phyloP scores from a whole-genome alignment of 2,329 filamentous ascomycete genomes.

The Pseudocercospora vitis region DNA sequence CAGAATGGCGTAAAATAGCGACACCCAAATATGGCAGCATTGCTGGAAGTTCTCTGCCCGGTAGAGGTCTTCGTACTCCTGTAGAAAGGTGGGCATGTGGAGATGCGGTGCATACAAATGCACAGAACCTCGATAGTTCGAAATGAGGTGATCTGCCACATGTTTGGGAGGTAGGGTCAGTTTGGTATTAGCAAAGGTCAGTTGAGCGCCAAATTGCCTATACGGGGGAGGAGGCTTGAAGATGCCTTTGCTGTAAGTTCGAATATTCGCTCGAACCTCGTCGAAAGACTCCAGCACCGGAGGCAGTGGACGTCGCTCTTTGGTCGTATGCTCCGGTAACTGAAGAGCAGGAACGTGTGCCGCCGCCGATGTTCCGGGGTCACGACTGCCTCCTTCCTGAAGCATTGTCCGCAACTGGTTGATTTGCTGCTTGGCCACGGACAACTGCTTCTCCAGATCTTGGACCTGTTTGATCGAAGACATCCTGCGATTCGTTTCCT shows the following conservation, averaged over 20 bases:
- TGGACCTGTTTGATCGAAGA: slow-evolving; percentile 99
- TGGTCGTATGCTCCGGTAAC: slow-evolving; percentile 43
- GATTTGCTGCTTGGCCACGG: slow-evolving; percentile 77
- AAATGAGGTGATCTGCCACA: slow-evolving; percentile 69
- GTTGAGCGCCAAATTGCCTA: slow-evolving; percentile 54
- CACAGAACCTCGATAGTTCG: slow-evolving; percentile 71
- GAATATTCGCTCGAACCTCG: slow-evolving; percentile 69
- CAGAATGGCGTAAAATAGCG: slow-evolving; percentile 78
- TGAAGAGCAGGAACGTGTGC: slow-evolving; percentile 34
- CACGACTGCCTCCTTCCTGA: slow-evolving; percentile 49
- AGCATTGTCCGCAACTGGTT: slow-evolving; percentile 68
- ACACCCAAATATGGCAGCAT: slow-evolving; percentile 68
- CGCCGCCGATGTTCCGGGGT: slow-evolving; percentile 39
- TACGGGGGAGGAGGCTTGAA: slow-evolving; percentile 74
- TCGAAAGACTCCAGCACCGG: slow-evolving; percentile 67
- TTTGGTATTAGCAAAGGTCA: slow-evolving; percentile 47
- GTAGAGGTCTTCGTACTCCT: slow-evolving; percentile 76
- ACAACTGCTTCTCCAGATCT: slow-evolving; percentile 89
- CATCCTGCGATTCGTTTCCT: slow-evolving; percentile 98
- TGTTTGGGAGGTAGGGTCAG: slow-evolving; percentile 65
- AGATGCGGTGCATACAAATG: slow-evolving; percentile 82
- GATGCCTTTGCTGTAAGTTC: slow-evolving; percentile 72
- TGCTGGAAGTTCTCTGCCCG: slow-evolving; percentile 60
- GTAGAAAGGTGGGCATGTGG: slow-evolving; percentile 81
- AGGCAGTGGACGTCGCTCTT: slow-evolving; percentile 60